phyloP scores from a whole-genome alignment of 1,284 basidiomycete species.

The Melampsora americana region DNA sequence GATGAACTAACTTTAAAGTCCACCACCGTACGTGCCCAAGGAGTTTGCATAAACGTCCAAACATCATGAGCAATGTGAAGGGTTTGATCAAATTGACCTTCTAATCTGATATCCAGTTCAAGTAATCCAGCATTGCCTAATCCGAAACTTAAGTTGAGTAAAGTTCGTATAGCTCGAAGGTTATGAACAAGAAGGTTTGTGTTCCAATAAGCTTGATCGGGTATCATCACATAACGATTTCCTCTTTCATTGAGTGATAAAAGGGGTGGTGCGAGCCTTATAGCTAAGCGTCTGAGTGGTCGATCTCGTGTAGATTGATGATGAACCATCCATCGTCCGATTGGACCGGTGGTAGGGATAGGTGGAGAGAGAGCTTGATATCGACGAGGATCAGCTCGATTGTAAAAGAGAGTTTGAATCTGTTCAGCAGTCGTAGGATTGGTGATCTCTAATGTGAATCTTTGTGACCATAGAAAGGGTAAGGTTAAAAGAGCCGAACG shows the following conservation, averaged over 20 bases:
- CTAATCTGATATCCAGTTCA: conserved; percentile 31
- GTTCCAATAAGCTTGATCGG: conserved; percentile 39
- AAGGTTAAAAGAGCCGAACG: conserved; percentile 12
- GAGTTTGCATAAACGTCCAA: conserved; percentile 29
- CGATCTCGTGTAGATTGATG: neutral
- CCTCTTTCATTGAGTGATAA: conserved; percentile 16
- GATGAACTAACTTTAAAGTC: conserved; percentile 36
- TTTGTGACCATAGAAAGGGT: conserved; percentile 24
- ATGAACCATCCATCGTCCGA: neutral
- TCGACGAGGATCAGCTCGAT: conserved; percentile 11
- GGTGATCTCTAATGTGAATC: conserved; percentile 12
- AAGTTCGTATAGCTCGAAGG: conserved; percentile 16
- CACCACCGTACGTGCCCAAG: conserved; percentile 32
- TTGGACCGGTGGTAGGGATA: neutral
- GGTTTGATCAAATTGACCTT: conserved; percentile 35
- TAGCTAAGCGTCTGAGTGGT: neutral
- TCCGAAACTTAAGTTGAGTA: neutral
- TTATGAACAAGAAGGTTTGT: conserved; percentile 11
- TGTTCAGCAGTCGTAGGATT: conserved; percentile 8
- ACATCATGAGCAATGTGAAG: conserved; percentile 21
- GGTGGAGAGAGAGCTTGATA: neutral
- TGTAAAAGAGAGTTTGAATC: conserved; percentile 22
- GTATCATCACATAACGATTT: conserved; percentile 14
- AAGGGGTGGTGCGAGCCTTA: conserved; percentile 10
- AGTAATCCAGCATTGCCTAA: neutral